These are phyloP conservation scores for Cicer arietinum DNA, from an alignment of 306 rosid species.

Conservation along the genomic window DNA sequence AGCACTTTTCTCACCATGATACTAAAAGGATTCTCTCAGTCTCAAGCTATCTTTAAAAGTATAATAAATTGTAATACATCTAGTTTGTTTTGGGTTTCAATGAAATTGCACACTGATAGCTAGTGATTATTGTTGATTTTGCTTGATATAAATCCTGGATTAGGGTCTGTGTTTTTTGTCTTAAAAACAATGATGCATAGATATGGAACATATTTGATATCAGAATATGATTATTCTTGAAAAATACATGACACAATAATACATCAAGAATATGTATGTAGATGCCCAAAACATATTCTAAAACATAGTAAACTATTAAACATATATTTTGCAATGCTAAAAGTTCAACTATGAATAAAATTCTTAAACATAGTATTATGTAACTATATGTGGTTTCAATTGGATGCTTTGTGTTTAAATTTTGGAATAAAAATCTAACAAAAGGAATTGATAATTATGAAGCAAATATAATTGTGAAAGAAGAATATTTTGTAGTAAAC, in stretches of 20 bases:
- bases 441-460: neutral
- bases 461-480: constrained; percentile 2
- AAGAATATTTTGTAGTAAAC: neutral
- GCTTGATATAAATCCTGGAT: neutral
- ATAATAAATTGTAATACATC: constrained; percentile 1
- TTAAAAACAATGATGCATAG: neutral
- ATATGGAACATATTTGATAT: neutral
- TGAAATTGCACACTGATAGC: neutral
- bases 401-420: neutral
- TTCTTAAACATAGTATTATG: neutral
- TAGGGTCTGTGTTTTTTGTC: constrained; percentile 18
- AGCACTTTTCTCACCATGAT: constrained; percentile 14
- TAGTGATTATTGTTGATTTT: constrained; percentile 20
- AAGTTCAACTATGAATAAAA: neutral
- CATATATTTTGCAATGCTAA: neutral
- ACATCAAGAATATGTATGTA: neutral
- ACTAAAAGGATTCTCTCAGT: neutral
- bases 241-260: neutral
- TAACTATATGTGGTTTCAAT: neutral
- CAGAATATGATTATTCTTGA: neutral
- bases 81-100: constrained; percentile 27
- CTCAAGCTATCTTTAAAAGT: neutral
- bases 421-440: neutral
- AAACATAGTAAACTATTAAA: neutral
- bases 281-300: neutral